These are phyloP conservation scores for Pythium periplocum DNA, from an alignment of 352 stramenopile genomes.

Conservation along the genomic window DNA sequence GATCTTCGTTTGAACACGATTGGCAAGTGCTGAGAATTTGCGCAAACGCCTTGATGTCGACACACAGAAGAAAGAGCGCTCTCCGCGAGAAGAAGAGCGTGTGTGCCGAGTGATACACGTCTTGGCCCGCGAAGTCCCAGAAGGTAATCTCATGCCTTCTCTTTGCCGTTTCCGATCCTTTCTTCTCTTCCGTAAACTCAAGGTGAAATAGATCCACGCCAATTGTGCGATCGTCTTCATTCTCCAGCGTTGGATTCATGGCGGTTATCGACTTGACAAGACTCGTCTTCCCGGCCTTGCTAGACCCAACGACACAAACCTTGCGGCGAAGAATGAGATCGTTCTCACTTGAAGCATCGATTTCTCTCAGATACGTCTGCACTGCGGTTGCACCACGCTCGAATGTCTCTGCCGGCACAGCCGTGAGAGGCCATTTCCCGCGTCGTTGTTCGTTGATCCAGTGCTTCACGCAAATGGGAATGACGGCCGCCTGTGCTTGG, in stretches of 20 bases:
- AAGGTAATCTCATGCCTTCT: conserved; percentile 12
- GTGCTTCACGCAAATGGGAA: too few relatives aligned
- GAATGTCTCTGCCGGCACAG: too few relatives aligned
- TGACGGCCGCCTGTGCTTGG: too few relatives aligned
- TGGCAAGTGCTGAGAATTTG: not conserved
- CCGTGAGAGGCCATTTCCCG: too few relatives aligned
- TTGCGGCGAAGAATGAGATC: not conserved
- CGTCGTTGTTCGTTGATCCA: too few relatives aligned
- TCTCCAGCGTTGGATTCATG: conserved; percentile 6
- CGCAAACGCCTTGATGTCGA: conserved; percentile 8
- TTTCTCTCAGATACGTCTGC: too few relatives aligned
- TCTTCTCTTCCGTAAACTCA: conserved; percentile 4
- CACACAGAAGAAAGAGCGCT: conserved; percentile 9
- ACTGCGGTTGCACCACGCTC: too few relatives aligned
- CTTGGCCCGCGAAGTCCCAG: conserved; percentile 16
- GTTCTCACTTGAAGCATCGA: not conserved
- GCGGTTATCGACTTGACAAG: conserved; percentile 21
- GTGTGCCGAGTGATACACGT: conserved; percentile 10
- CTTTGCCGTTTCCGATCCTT: not conserved
- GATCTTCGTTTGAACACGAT: conserved; percentile 1
- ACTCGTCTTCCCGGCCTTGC: conserved; percentile 23
- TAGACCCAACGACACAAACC: conserved; percentile 5
- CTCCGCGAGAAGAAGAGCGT: conserved; percentile 11
- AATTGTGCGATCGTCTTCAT: conserved; percentile 20
- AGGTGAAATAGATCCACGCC: conserved; percentile 23